Percentiles rank a stretch among this genome's conserved stretches.
phyloP scores from a whole-genome alignment of 345 rosid species.

The Sapria himalayana region DNA sequence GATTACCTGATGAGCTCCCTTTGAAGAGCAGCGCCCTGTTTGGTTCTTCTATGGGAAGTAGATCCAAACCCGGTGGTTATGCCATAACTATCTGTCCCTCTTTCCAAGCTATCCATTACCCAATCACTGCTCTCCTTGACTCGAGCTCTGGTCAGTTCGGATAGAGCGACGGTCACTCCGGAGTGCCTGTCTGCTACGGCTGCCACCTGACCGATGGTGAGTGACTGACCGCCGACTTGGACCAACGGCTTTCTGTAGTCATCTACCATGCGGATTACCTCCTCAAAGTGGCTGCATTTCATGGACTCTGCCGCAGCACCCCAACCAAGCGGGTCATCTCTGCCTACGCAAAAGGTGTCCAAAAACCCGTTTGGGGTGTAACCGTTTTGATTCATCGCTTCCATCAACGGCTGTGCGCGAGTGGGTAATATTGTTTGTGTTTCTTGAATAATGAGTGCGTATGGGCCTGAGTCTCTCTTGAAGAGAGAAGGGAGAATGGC shows the following conservation, averaged over 20 bases:
- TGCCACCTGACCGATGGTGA: conserved; percentile 64
- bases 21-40: conserved; percentile 47
- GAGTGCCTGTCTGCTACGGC: conserved; percentile 23
- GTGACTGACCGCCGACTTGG: conserved; percentile 42
- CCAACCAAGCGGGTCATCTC: conserved; percentile 54
- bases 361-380: no score
- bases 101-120: conserved; percentile 67
- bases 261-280: conserved; percentile 54
- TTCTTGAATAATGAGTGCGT: no score
- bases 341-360: no score
- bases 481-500: no score
- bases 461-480: no score
- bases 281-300: conserved; percentile 71
- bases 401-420: no score
- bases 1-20: conserved; percentile 52
- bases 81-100: conserved; percentile 53
- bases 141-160: conserved; percentile 30
- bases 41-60: conserved; percentile 58
- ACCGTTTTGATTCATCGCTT: no score
- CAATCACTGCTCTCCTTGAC: conserved; percentile 69
- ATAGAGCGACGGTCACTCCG: conserved; percentile 25
- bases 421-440: no score
- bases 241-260: conserved; percentile 42
- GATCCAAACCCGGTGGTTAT: conserved; percentile 67
- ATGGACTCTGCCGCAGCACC: conserved; percentile 44